These are phyloP conservation scores for Torrubiella hemipterigena DNA, from an alignment of 2,329 filamentous ascomycete species.

Conservation along the genomic window DNA sequence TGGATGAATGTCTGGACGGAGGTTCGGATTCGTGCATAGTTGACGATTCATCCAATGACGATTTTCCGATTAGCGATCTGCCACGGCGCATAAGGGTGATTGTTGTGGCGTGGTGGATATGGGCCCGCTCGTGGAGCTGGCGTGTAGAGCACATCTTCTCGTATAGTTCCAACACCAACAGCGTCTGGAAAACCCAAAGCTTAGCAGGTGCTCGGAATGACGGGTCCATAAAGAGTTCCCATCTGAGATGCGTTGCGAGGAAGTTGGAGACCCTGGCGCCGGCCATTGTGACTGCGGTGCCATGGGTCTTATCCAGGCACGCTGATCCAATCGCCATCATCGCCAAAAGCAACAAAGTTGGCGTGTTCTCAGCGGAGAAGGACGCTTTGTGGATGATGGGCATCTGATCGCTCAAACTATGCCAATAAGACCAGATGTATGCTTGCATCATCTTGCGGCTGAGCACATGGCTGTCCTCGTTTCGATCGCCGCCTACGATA, in stretches of 20 bases:
- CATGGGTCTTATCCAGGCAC: constrained; percentile 74
- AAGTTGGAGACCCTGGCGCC: constrained; percentile 84
- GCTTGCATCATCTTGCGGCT: constrained; percentile 92
- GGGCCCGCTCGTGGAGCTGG: constrained; percentile 82
- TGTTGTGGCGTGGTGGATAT: constrained; percentile 93
- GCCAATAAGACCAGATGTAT: constrained; percentile 89
- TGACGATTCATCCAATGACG: constrained; percentile 72
- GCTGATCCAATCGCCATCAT: constrained; percentile 91
- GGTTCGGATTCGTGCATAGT: constrained; percentile 49
- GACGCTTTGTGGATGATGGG: constrained; percentile 92
- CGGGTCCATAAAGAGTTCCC: constrained; percentile 87
- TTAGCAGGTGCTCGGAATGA: constrained; percentile 88
- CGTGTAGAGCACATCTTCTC: constrained; percentile 97
- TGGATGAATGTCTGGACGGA: constrained; percentile 47
- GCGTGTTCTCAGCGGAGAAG: constrained; percentile 77
- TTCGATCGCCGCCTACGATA: constrained; percentile 67
- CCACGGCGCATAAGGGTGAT: constrained; percentile 91
- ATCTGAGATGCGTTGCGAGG: constrained; percentile 82
- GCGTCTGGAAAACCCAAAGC: constrained; percentile 88
- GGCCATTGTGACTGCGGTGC: constrained; percentile 57
- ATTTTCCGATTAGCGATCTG: constrained; percentile 78
- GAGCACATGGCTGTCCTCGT: constrained; percentile 52
- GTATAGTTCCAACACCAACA: constrained; percentile 81
- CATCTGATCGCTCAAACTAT: constrained; percentile 85
- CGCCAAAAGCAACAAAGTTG: constrained; percentile 70